Conservation (phyloP, 2,329 filamentous ascomycete species). For the Pseudogymnoascus sp. region DNA sequence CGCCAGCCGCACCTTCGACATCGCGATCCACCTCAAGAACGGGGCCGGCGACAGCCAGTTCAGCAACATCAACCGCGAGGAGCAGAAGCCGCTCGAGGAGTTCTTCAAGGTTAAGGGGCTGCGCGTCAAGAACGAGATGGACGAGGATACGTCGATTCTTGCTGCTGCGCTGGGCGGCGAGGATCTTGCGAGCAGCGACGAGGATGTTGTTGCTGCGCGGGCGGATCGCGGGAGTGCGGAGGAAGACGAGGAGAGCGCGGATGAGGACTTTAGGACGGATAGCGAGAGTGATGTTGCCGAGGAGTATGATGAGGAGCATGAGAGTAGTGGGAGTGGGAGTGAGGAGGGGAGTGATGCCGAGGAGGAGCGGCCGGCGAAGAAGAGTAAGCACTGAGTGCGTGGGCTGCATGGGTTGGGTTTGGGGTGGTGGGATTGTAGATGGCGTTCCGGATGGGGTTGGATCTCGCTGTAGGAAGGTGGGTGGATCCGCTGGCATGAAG, state of each 20-base stretch:
- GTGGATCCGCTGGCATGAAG: background rate
- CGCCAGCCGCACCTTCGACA: slow-evolving; percentile 92
- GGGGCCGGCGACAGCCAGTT: slow-evolving; percentile 88
- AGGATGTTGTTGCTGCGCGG: slow-evolving; percentile 62
- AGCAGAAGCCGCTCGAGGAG: slow-evolving; percentile 89
- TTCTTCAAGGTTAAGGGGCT: slow-evolving; percentile 96
- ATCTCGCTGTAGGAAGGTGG: background rate
- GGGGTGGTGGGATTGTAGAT: background rate
- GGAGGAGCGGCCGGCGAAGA: slow-evolving; percentile 44
- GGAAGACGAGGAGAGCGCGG: slow-evolving; percentile 89
- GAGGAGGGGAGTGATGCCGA: slow-evolving; percentile 55
- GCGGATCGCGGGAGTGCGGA: slow-evolving; percentile 85
- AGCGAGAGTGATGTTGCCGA: slow-evolving; percentile 94
- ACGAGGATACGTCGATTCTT: slow-evolving; percentile 67
- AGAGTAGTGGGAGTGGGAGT: slow-evolving; percentile 68
- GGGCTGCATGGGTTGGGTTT: background rate
- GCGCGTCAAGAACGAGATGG: slow-evolving; percentile 97
- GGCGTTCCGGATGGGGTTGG: slow-evolving; percentile 5
- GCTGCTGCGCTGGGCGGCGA: slow-evolving; percentile 78
- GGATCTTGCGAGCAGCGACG: slow-evolving; percentile 64
- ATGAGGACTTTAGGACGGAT: slow-evolving; percentile 91
- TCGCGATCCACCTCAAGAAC: slow-evolving; percentile 83
- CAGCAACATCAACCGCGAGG: slow-evolving; percentile 98
- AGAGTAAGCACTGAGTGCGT: slow-evolving; percentile 30
- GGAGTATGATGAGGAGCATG: slow-evolving; percentile 87